These are phyloP conservation scores for Exophiala sideris DNA, from an alignment of 2,329 filamentous ascomycete genomes.

Conservation along the genomic window DNA sequence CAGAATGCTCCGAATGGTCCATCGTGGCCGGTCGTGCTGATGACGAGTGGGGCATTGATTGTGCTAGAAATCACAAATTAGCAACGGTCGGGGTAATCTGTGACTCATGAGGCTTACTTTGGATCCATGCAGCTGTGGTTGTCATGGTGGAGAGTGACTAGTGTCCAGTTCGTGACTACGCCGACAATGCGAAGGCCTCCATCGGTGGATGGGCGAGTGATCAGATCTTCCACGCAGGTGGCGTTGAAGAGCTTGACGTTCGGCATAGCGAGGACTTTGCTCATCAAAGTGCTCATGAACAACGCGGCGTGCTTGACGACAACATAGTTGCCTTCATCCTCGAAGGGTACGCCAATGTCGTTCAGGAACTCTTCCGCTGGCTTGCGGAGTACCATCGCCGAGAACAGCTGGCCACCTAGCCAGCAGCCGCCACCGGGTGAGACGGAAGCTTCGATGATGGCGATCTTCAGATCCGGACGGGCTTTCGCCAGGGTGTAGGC, in stretches of 20 bases:
- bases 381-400: conserved; percentile 92
- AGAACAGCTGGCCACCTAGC: conserved; percentile 92
- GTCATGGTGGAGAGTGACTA: conserved; percentile 82
- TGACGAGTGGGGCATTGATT: conserved; percentile 84
- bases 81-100: background rate
- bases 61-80: conserved; percentile 52
- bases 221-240: conserved; percentile 85
- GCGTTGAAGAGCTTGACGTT: conserved; percentile 98
- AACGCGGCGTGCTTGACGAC: conserved; percentile 92
- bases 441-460: conserved; percentile 83
- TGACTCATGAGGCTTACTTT: conserved; percentile 37
- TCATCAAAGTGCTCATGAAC: conserved; percentile 84
- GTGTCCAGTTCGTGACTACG: conserved; percentile 94
- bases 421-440: conserved; percentile 82
- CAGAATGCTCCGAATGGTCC: conserved; percentile 87
- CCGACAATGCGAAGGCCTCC: conserved; percentile 69
- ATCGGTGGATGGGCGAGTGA: conserved; percentile 65
- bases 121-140: conserved; percentile 96
- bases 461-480: conserved; percentile 86
- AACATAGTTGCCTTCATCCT: conserved; percentile 83
- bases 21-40: conserved; percentile 89
- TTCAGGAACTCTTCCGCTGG: conserved; percentile 80
- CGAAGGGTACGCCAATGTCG: conserved; percentile 78
- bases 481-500: conserved; percentile 80
- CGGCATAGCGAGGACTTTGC: conserved; percentile 76